Base-by-base conservation (phyloP, 2,329 filamentous ascomycete genomes). In the Ceratocystis alfenasii region DNA sequence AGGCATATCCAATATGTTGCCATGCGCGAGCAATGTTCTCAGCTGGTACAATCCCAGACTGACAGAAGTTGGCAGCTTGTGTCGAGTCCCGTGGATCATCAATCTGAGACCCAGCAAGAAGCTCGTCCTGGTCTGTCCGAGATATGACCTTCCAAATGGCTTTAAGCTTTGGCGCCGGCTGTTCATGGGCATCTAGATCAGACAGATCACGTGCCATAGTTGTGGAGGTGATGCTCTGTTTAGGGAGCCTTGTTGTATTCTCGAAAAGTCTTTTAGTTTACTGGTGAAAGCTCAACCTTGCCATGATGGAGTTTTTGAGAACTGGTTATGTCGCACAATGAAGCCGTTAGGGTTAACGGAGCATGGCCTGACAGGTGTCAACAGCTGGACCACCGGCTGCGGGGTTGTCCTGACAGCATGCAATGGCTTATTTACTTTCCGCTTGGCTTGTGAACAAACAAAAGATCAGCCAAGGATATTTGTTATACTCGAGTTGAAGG, bases 131-230 rank as follows among this genome's bases (percentile, higher is more conserved):
- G 0, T 85, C 81, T 46, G 83, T 79, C 69, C 82, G 87, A 28
- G 87, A 84, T 70, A 87, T 90, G 53, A 77, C 77, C 74, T 96
- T 96, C 83, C 90, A 96, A 65, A 85, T 77, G 59, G 81, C 77
- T 68, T 86, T 85, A 70, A 96, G 79, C 62, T 79, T 75, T 12
- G 86, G 83, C 2, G 91, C 89, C 1, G 91, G 89, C 70, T 86
- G 85, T 74, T 90, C 85, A 73, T 93, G 84, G 33, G 91, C 87
- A 75, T 95, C 88, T 2, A 92, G 78, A 22, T 80, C 78, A 25
- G 45, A 62, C 5, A 66, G 41, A 55, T 66, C 64, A 53, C 36
- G 45, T 20, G 60, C 20, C 64, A 66, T 64, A 28, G 20, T 15
- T 33, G 36, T 33, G 55, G 53, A 12, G 2, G 8, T 22, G 12